A percentile compares a stretch with the other conserved stretches of the same genome.
Conservation (phyloP, 305 asterid genomes). For the Salvia sclarea region DNA sequence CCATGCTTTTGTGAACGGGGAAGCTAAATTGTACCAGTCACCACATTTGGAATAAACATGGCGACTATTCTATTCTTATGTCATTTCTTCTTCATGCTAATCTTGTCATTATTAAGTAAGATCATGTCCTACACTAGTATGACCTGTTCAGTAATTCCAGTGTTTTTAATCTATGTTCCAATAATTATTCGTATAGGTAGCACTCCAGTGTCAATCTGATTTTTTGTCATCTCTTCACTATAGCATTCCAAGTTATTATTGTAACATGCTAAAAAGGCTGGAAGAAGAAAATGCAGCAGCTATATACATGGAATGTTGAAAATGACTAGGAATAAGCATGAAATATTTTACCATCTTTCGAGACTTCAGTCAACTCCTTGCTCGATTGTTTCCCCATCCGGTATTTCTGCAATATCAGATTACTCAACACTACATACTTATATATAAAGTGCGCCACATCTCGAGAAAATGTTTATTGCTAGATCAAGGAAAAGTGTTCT, state of each 20-base stretch:
- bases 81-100: background rate
- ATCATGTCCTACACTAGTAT: background rate
- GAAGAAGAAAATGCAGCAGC: background rate
- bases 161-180: background rate
- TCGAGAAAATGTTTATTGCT: background rate
- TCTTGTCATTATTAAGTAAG: background rate
- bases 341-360: constrained; percentile 53
- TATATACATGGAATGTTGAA: constrained; percentile 9
- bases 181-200: background rate
- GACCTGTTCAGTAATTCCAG: background rate
- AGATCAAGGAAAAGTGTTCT: background rate
- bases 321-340: background rate
- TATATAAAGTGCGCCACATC: background rate
- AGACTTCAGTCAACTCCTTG: constrained; percentile 55
- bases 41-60: too few species aligned
- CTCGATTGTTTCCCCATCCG: constrained; percentile 57
- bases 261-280: background rate
- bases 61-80: background rate
- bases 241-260: background rate
- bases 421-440: constrained; percentile 2
- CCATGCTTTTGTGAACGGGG: background rate
- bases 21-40: background rate
- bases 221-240: background rate
- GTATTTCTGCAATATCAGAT: constrained; percentile 53
- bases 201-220: background rate